Conservation (phyloP, 2,329 filamentous ascomycete genomes). For the Clarireedia hainanense region DNA sequence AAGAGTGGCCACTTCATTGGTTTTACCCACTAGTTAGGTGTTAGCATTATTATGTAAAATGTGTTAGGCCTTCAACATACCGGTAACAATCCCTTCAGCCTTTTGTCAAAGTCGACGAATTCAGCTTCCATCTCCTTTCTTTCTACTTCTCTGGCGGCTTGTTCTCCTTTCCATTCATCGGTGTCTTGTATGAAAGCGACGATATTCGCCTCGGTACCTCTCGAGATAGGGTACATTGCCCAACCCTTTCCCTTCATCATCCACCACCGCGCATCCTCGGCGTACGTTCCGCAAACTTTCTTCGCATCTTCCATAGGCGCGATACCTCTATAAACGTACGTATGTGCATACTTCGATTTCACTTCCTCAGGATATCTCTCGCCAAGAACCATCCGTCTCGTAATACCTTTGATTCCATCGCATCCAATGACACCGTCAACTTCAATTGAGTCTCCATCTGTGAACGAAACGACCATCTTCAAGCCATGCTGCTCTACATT, state of each 20-base stretch:
- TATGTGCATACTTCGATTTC: slow-evolving; percentile 39
- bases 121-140: slow-evolving; percentile 32
- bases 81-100: slow-evolving; percentile 11
- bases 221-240: slow-evolving; percentile 52
- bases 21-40: slow-evolving; percentile 8
- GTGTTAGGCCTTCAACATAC: slow-evolving; percentile 8
- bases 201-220: slow-evolving; percentile 47
- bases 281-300: slow-evolving; percentile 20
- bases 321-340: slow-evolving; percentile 52
- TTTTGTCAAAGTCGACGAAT: slow-evolving; percentile 29
- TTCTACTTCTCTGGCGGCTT: slow-evolving; percentile 32
- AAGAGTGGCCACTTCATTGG: slow-evolving; percentile 16
- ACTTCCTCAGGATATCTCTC: slow-evolving; percentile 19
- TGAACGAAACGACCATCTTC: slow-evolving; percentile 29
- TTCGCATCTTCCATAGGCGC: slow-evolving; percentile 47
- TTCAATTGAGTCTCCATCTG: slow-evolving; percentile 34
- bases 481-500: slow-evolving; percentile 10
- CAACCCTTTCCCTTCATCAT: slow-evolving; percentile 38
- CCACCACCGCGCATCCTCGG: slow-evolving; percentile 32
- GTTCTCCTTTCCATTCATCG: slow-evolving; percentile 31
- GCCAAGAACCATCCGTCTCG: slow-evolving; percentile 43
- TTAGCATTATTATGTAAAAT: background rate
- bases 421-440: slow-evolving; percentile 30
- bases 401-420: slow-evolving; percentile 53
- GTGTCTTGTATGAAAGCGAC: slow-evolving; percentile 39